Evolutionary conservation across 202 grass and related monocot species (phyloP).

Genomic region (Panicum hallii): DNA sequence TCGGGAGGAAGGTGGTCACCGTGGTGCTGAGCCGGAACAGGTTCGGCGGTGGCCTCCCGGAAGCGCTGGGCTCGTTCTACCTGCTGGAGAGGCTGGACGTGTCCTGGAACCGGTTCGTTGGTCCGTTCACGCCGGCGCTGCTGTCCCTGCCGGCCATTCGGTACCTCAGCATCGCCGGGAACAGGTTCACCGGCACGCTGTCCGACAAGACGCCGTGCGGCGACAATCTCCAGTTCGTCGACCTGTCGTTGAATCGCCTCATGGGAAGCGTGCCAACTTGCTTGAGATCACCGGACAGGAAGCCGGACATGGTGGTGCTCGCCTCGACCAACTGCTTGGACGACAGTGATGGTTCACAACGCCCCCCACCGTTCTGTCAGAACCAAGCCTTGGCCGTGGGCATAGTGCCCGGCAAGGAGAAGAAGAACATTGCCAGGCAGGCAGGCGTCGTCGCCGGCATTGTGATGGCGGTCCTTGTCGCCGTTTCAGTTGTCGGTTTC

Average conservation of each 20-base stretch:
- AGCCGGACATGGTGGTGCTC: conserved; percentile 51
- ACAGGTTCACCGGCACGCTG: conserved; percentile 89
- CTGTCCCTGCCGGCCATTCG: conserved; percentile 77
- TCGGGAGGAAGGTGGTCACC: conserved; percentile 73
- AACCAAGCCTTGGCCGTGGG: conserved; percentile 91
- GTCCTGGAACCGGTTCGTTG: conserved; percentile 87
- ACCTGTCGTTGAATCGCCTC: conserved; percentile 84
- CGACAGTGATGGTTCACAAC: conserved; percentile 52
- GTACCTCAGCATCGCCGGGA: conserved; percentile 75
- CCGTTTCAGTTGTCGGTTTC: conserved; percentile 42
- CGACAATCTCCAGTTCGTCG: conserved; percentile 70
- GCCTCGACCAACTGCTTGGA: conserved; percentile 75
- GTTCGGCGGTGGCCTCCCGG: conserved; percentile 64
- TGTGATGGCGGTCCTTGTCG: conserved; percentile 47
- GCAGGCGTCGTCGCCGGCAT: conserved; percentile 46
- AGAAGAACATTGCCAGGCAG: conserved; percentile 40
- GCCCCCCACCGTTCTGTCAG: conserved; percentile 79
- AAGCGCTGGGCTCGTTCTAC: conserved; percentile 57
- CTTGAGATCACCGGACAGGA: conserved; percentile 52
- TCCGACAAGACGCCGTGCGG: conserved; percentile 66
- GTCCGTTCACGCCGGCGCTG: conserved; percentile 68
- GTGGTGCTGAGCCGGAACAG: conserved; percentile 73
- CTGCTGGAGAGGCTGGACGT: conserved; percentile 77
- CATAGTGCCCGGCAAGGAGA: conserved; percentile 54
- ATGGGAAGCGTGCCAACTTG: conserved; percentile 67